Evolutionary conservation across 2,329 filamentous ascomycete genomes (phyloP), one percentile per base, ranked within the genome.

Genomic region (Penicillium brasilianum): DNA sequence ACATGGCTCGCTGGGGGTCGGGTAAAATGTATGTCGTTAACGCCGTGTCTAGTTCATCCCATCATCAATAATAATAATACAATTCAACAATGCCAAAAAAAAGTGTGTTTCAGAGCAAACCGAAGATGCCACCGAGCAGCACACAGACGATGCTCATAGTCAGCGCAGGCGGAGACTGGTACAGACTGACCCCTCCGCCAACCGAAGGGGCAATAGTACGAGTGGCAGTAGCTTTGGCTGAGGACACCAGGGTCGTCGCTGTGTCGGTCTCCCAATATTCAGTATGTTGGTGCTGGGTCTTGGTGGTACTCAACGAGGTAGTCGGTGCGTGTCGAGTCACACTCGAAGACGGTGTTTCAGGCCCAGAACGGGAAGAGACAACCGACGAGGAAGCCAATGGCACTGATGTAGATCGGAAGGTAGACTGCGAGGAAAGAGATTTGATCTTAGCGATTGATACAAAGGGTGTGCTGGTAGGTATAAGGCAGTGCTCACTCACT

Each of bases 401-500:
- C 70, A 75, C 82, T 70, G 76, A 86, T 71, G 76, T 83, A 84
- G 74, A 87, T 66, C 71, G 85, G 84, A 74, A 84, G 72, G 77
- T 81, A 74, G 75, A 78, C 83, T 86, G 72, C 60, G 66, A 46
- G 20, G 44, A 16, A 28, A 54, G 60, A 55, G 49, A 58, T 6
- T 44, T 52, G 61, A 61, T 61, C 72, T 79, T 74, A 73, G 70
- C 59, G 63, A 22, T 37, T 39, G 60, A 60, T 50, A 68, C 55
- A 57, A 65, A 57, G 55, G 60, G 55, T 56, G 49, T 58, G 25
- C n/a, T 63, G 18, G 36, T 43, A 63, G 67, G 57, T 58, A 57
- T 53, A 59, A 70, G 74, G 75, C 64, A 70, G 71, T 76, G 76
- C 87, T 85, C 86, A 88, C 86, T 86, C 81, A 87, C 85, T 81